phyloP scores from a whole-genome alignment of 1,139 yeast species.

The Geotrichum europaeum region DNA sequence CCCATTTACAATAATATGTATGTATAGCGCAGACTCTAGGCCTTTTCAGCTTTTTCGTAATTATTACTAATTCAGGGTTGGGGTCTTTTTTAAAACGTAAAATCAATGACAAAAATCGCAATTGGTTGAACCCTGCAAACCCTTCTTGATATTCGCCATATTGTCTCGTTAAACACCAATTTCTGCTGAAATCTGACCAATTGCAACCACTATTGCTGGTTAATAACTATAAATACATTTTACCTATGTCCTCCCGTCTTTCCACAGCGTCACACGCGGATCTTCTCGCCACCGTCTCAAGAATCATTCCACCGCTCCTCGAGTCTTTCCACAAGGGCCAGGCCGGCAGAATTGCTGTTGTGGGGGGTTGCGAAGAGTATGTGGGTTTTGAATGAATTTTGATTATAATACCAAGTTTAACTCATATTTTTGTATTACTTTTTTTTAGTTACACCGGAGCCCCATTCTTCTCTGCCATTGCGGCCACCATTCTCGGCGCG shows the following conservation, averaged over 20 bases:
- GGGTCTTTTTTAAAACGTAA: background rate
- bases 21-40: too few relatives aligned
- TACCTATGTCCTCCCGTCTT: background rate
- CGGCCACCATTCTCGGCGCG: constrained; percentile 79
- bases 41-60: background rate
- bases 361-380: constrained; percentile 88
- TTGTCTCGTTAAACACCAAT: background rate
- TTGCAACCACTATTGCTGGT: background rate
- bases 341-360: constrained; percentile 77
- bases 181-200: background rate
- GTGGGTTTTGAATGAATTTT: constrained; percentile 17
- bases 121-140: background rate
- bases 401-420: too few relatives aligned
- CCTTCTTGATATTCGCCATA: background rate
- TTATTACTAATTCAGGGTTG: background rate
- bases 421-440: background rate
- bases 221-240: background rate
- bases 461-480: constrained; percentile 82
- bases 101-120: background rate
- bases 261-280: constrained; percentile 15
- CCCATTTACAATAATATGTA: too few relatives aligned
- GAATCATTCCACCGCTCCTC: constrained; percentile 68
- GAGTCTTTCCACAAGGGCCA: constrained; percentile 84
- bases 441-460: constrained; percentile 73
- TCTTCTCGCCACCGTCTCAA: constrained; percentile 36